Percentiles rank a stretch among this genome's conserved stretches.
phyloP scores from a whole-genome alignment of 75 land plant genomes.

The Selaginella moellendorffii region DNA sequence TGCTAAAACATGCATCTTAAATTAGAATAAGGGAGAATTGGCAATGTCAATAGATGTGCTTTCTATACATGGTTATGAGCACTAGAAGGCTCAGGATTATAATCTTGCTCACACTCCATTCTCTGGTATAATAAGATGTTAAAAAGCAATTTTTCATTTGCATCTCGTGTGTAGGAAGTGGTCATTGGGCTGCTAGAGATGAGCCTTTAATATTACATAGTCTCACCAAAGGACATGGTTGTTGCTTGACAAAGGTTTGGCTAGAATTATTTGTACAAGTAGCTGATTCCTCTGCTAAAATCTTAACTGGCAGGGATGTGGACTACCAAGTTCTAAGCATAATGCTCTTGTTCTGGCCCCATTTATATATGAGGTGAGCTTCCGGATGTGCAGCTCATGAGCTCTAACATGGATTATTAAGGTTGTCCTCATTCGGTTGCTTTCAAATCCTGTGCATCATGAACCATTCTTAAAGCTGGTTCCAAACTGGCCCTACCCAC shows the following conservation, averaged over 20 bases:
- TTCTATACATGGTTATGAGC: slow-evolving; percentile 88
- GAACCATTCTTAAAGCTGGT: slow-evolving; percentile 62
- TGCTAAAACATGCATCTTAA: slow-evolving; percentile 83
- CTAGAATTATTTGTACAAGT: no score
- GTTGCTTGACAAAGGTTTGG: slow-evolving; percentile 82
- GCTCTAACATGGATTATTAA: slow-evolving; percentile 9
- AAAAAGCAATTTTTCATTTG: not conserved
- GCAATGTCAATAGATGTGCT: slow-evolving; percentile 91
- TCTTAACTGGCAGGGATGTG: slow-evolving; percentile 86
- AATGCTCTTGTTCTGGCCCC: slow-evolving; percentile 86
- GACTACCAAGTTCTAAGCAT: slow-evolving; percentile 94
- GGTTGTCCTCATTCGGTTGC: slow-evolving; percentile 77
- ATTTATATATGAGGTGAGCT: slow-evolving; percentile 73
- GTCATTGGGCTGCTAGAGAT: slow-evolving; percentile 93
- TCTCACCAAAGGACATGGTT: slow-evolving; percentile 92
- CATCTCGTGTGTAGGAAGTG: slow-evolving; percentile 42
- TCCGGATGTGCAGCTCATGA: not conserved
- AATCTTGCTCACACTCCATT: slow-evolving; percentile 84
- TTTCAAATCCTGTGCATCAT: slow-evolving; percentile 71
- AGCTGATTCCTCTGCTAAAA: no score
- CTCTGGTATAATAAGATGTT: slow-evolving; percentile 23
- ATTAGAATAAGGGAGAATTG: slow-evolving; percentile 86
- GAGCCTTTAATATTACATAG: slow-evolving; percentile 88
- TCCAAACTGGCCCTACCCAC: slow-evolving; percentile 70
- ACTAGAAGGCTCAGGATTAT: slow-evolving; percentile 94